Evolutionary conservation across 306 rosid species (phyloP).

Genomic region (Malus sieversii): DNA sequence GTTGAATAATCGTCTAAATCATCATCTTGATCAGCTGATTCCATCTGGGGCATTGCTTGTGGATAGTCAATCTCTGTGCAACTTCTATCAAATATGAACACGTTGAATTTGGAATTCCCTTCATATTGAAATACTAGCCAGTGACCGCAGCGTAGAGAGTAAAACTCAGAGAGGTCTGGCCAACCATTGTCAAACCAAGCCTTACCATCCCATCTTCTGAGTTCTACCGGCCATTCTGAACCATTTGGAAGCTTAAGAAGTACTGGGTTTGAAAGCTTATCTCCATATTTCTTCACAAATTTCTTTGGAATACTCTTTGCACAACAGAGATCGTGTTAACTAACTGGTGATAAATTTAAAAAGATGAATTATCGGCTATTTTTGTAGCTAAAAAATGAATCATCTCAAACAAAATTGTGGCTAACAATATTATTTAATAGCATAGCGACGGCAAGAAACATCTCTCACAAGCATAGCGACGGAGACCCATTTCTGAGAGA

Average conservation of each 20-base stretch:
- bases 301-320: neutral
- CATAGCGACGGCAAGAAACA: neutral
- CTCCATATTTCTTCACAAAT: neutral
- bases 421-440: neutral
- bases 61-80: conserved; percentile 22
- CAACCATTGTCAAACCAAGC: conserved; percentile 13
- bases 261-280: neutral
- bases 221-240: neutral
- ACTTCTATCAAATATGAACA: conserved; percentile 13
- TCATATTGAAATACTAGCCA: conserved; percentile 4
- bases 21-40: neutral
- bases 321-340: neutral
- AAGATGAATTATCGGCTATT: no score
- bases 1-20: neutral
- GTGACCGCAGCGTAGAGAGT: neutral
- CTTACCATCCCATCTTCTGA: neutral
- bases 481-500: neutral
- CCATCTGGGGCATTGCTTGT: neutral
- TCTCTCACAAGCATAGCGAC: neutral
- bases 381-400: no score
- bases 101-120: neutral
- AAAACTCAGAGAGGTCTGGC: conserved; percentile 1
- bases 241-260: conserved; percentile 3
- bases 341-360: neutral
- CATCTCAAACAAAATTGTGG: neutral